Conservation (phyloP, 2,329 filamentous ascomycete genomes). For the Drechslerella dactyloides region DNA sequence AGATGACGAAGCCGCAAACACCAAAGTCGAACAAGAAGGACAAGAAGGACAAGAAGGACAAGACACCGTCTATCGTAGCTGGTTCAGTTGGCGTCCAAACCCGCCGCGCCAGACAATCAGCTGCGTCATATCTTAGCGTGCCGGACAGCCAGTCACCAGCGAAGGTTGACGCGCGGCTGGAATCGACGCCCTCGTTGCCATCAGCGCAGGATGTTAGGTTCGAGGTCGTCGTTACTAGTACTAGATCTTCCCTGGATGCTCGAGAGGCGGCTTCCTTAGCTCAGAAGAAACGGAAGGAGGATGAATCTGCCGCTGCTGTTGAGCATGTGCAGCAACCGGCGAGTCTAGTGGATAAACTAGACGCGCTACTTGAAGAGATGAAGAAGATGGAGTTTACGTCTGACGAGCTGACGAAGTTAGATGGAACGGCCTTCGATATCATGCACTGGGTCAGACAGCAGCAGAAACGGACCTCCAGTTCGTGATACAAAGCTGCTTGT, state of each 20-base stretch:
- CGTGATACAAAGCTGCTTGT: slow-evolving; percentile 2
- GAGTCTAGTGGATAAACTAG: slow-evolving; percentile 25
- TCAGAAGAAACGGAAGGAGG: slow-evolving; percentile 1
- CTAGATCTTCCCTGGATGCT: not conserved
- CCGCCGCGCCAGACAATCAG: slow-evolving; percentile 20
- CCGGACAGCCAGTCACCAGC: slow-evolving; percentile 34
- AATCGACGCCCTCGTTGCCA: slow-evolving; percentile 18
- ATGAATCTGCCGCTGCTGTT: not conserved
- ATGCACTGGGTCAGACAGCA: slow-evolving; percentile 48
- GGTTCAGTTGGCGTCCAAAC: slow-evolving; percentile 28
- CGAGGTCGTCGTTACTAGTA: slow-evolving; percentile 18
- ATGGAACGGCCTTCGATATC: slow-evolving; percentile 37
- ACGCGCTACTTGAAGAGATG: slow-evolving; percentile 39
- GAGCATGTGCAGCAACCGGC: not conserved
- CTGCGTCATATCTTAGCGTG: slow-evolving; percentile 46
- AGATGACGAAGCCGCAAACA: slow-evolving; percentile 18
- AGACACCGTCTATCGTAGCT: slow-evolving; percentile 31
- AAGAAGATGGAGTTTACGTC: slow-evolving; percentile 24
- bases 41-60: slow-evolving; percentile 27
- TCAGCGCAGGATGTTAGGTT: slow-evolving; percentile 27
- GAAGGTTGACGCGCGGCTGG: slow-evolving; percentile 6
- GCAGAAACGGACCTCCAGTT: slow-evolving; percentile 9
- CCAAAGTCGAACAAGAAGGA: slow-evolving; percentile 12
- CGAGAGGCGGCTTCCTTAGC: not conserved
- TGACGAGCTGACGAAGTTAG: slow-evolving; percentile 25